A percentile compares a stretch with the other conserved stretches of the same genome.
Evolutionary conservation across 1,284 basidiomycete species (phyloP).

Genomic region (Erythrobasidium hasegawianum): DNA sequence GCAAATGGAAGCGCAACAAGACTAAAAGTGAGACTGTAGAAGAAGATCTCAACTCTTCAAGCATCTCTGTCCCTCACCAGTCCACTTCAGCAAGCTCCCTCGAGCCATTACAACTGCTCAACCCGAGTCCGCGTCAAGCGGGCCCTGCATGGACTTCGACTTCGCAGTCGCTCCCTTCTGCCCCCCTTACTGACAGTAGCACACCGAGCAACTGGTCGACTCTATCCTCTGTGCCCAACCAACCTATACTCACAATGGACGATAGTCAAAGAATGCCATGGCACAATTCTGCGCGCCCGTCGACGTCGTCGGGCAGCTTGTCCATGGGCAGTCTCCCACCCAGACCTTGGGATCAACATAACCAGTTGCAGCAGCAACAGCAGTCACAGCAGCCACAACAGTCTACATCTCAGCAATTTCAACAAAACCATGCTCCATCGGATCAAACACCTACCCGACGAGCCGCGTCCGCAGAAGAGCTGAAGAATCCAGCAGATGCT

Average conservation of each 20-base stretch:
- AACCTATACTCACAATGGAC: too few relatives aligned
- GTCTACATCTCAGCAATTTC: background rate
- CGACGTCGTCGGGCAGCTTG: background rate
- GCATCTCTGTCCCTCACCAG: background rate
- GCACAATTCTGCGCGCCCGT: background rate
- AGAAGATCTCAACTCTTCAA: background rate
- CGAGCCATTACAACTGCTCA: too few relatives aligned
- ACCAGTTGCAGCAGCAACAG: background rate
- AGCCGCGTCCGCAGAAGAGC: background rate
- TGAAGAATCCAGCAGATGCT: conserved; percentile 4
- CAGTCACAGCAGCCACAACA: background rate
- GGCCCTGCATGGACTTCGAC: background rate
- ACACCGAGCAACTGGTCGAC: background rate
- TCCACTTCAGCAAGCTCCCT: background rate
- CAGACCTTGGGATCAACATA: background rate
- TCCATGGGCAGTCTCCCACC: background rate
- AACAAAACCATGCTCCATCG: background rate
- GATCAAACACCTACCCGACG: background rate
- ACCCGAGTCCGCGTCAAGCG: background rate
- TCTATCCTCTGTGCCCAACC: too few relatives aligned
- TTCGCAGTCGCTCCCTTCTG: background rate
- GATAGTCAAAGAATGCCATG: background rate
- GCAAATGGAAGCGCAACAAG: conserved; percentile 3
- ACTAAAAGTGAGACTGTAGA: background rate
- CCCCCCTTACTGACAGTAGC: background rate